A percentile compares a stretch with the other conserved stretches of the same genome.
Evolutionary conservation across 805 yeast genomes (phyloP).

Genomic region (Diddensiella santjacobensis): DNA sequence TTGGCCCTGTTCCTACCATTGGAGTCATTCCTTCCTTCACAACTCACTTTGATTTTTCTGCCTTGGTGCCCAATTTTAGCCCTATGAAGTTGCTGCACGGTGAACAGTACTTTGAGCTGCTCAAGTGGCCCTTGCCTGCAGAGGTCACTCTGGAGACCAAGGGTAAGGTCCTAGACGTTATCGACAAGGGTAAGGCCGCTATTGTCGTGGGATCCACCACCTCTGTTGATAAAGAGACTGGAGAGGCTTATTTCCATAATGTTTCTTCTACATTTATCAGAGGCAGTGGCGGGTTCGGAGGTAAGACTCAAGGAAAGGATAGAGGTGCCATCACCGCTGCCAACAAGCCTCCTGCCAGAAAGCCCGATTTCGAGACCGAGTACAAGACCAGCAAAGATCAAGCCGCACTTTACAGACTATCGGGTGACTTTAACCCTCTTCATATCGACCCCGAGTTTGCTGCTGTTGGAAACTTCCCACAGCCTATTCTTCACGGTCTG

Average conservation of each 20-base stretch:
- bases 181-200: conserved; percentile 85
- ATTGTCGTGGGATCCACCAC: conserved; percentile 65
- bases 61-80: conserved; percentile 73
- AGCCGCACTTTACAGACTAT: conserved; percentile 85
- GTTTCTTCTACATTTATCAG: conserved; percentile 83
- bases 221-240: conserved; percentile 62
- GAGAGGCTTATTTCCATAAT: conserved; percentile 70
- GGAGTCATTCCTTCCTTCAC: conserved; percentile 86
- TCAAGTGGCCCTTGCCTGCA: conserved; percentile 74
- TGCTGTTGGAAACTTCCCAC: conserved; percentile 74
- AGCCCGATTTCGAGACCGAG: conserved; percentile 63
- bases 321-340: conserved; percentile 58
- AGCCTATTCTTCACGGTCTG: conserved; percentile 91
- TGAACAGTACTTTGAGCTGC: conserved; percentile 82
- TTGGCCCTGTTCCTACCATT: conserved; percentile 83
- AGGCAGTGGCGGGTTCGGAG: conserved; percentile 55
- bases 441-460: conserved; percentile 94
- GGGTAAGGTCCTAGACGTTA: conserved; percentile 63
- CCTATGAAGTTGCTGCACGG: conserved; percentile 91
- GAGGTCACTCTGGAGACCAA: conserved; percentile 59
- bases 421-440: conserved; percentile 93
- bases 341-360: conserved; percentile 57
- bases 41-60: conserved; percentile 40
- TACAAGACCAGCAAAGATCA: conserved; percentile 62
- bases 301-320: conserved; percentile 49